Percentiles rank a stretch among this genome's conserved stretches.
These are phyloP conservation scores for Hypoxylon rubiginosum DNA, from an alignment of 2,329 filamentous ascomycete species.

Conservation along the genomic window DNA sequence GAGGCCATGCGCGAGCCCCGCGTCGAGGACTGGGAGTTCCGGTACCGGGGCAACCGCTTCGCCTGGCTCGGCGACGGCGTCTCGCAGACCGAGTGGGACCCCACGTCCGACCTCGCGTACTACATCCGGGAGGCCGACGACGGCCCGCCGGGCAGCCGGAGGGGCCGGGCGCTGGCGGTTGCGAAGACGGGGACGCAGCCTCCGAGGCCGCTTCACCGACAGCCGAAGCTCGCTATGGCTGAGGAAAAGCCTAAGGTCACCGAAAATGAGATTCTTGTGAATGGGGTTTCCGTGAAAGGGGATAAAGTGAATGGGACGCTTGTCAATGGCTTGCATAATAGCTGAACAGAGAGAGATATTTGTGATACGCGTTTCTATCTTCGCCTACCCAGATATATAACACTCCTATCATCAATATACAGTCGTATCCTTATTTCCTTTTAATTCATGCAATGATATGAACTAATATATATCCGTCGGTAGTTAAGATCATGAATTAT, in stretches of 20 bases:
- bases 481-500: too few species aligned
- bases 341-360: background rate
- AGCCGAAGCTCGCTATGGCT: slow-evolving; percentile 18
- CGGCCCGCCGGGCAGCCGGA: slow-evolving; percentile 1
- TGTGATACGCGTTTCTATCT: background rate
- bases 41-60: slow-evolving; percentile 55
- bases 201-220: slow-evolving; percentile 10
- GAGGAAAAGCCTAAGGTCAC: slow-evolving; percentile 1
- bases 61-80: slow-evolving; percentile 59
- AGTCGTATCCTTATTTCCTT: too few species aligned
- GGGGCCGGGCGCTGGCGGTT: slow-evolving; percentile 1
- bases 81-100: slow-evolving; percentile 57
- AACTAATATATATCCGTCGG: too few species aligned
- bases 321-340: slow-evolving; percentile 9
- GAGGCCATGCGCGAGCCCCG: slow-evolving; percentile 61
- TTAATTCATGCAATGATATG: too few species aligned
- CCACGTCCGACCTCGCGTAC: slow-evolving; percentile 55
- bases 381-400: too few species aligned
- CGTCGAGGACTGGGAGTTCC: slow-evolving; percentile 62
- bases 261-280: background rate
- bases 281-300: background rate
- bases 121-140: slow-evolving; percentile 32
- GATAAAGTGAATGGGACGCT: background rate
- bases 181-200: slow-evolving; percentile 19
- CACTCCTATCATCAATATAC: too few species aligned